phyloP scores from a whole-genome alignment of 1,139 yeast genomes.

The Debaryomycetaceae sp. region DNA sequence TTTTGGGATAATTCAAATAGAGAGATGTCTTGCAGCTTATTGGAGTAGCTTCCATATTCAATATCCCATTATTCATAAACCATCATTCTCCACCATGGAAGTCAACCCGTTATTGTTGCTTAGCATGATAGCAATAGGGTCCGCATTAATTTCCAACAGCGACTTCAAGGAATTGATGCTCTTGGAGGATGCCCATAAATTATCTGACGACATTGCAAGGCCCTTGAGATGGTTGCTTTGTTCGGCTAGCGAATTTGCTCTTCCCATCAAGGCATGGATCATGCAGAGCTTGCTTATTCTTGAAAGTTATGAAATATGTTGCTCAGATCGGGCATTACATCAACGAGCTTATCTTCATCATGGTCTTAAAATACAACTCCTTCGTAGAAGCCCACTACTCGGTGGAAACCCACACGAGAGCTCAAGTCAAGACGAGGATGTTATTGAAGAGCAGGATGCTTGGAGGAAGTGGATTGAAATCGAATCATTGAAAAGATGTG shows the following conservation, averaged over 20 bases:
- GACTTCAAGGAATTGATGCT: not conserved
- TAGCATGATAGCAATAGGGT: slow-evolving; percentile 52
- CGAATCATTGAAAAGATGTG: slow-evolving; percentile 18
- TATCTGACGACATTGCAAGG: slow-evolving; percentile 40
- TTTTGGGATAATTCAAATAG: not conserved
- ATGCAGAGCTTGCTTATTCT: slow-evolving; percentile 54
- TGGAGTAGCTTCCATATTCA: slow-evolving; percentile 55
- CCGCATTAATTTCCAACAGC: slow-evolving; percentile 10
- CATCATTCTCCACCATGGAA: slow-evolving; percentile 48
- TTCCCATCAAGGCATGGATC: slow-evolving; percentile 53
- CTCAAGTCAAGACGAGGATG: slow-evolving; percentile 2
- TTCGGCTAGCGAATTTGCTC: slow-evolving; percentile 43
- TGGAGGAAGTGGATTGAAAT: slow-evolving; percentile 18
- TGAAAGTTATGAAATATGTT: slow-evolving; percentile 51
- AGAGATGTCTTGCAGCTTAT: slow-evolving; percentile 17
- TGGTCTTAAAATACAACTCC: slow-evolving; percentile 61
- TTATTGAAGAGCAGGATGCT: slow-evolving; percentile 3
- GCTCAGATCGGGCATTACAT: slow-evolving; percentile 45
- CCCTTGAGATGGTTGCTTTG: slow-evolving; percentile 58
- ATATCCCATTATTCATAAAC: slow-evolving; percentile 52
- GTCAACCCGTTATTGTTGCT: slow-evolving; percentile 48
- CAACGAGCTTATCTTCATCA: slow-evolving; percentile 67
- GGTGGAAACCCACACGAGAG: slow-evolving; percentile 48
- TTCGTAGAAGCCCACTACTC: slow-evolving; percentile 59
- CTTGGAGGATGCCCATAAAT: slow-evolving; percentile 8